phyloP scores from a whole-genome alignment of 345 rosid species.

The Angophora floribunda region DNA sequence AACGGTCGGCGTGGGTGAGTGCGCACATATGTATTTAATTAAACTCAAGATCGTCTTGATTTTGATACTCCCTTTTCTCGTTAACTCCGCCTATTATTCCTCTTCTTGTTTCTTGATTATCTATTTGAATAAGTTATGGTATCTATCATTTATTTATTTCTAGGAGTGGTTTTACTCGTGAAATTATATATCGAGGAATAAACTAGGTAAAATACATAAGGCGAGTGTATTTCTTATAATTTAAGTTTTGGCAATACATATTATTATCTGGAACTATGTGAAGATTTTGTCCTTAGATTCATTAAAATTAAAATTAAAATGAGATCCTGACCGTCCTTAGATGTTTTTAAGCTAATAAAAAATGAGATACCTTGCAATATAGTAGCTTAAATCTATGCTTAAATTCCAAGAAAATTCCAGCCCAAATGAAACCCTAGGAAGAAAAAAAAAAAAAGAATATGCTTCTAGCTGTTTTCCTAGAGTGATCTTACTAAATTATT shows the following conservation, averaged over 20 bases:
- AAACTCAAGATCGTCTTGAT: neutral
- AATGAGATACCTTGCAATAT: neutral
- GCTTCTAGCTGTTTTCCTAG: neutral
- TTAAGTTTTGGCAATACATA: neutral
- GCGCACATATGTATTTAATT: fast-evolving
- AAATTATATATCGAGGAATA: neutral
- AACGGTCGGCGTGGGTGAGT: fast-evolving
- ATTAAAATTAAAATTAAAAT: neutral
- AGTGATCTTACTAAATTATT: neutral
- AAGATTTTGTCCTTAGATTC: neutral
- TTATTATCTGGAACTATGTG: neutral
- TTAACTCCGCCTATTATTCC: neutral
- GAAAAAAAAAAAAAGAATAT: neutral
- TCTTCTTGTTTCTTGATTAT: neutral
- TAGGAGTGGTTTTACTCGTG: neutral
- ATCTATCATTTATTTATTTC: neutral
- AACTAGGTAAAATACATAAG: neutral
- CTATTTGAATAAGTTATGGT: neutral
- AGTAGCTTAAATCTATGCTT: neutral
- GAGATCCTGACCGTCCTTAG: neutral
- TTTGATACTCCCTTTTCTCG: neutral
- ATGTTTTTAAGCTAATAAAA: neutral
- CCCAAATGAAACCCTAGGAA: neutral
- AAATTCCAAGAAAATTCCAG: neutral
- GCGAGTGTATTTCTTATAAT: neutral